Conservation (phyloP, 805 yeast species). For the Cyberlindnera mississippiensis region DNA sequence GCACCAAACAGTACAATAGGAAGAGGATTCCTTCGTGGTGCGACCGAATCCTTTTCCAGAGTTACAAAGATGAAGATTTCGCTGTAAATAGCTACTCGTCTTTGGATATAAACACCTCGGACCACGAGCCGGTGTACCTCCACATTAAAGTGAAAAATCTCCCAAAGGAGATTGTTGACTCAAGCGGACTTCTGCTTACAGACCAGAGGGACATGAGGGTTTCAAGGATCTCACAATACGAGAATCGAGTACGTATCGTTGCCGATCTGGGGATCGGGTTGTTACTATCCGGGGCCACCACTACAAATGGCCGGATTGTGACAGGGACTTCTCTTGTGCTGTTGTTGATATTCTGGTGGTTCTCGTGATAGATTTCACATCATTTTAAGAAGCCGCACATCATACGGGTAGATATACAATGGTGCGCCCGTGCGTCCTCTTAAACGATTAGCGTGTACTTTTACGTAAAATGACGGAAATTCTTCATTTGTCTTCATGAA, state of each 20-base stretch:
- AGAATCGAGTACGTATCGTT: conserved; percentile 1
- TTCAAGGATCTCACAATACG: conserved; percentile 2
- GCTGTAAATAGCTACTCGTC: conserved; percentile 44
- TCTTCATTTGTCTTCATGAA: too few relatives aligned
- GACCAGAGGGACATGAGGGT: conserved; percentile 6
- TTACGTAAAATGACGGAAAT: too few relatives aligned
- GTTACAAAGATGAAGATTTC: conserved; percentile 32
- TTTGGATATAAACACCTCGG: conserved; percentile 53
- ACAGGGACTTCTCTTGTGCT: neutral
- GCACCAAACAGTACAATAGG: conserved; percentile 44
- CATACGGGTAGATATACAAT: too few relatives aligned
- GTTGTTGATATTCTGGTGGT: neutral
- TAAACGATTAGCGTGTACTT: too few relatives aligned
- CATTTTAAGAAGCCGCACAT: too few relatives aligned
- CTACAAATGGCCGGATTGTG: conserved; percentile 5
- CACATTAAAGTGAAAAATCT: conserved; percentile 26
- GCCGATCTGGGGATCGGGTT: conserved; percentile 3
- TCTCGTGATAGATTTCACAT: too few relatives aligned
- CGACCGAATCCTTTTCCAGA: conserved; percentile 68
- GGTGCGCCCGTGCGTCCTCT: too few relatives aligned
- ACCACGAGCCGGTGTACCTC: conserved; percentile 76
- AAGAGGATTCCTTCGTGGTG: conserved; percentile 87
- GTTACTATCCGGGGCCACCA: conserved; percentile 2
- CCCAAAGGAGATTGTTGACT: conserved; percentile 5
- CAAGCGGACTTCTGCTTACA: neutral